Percentiles rank a stretch among this genome's conserved stretches.
Conservation (phyloP, 31 red algal species). For the Odonthalia washingtoniensis region DNA sequence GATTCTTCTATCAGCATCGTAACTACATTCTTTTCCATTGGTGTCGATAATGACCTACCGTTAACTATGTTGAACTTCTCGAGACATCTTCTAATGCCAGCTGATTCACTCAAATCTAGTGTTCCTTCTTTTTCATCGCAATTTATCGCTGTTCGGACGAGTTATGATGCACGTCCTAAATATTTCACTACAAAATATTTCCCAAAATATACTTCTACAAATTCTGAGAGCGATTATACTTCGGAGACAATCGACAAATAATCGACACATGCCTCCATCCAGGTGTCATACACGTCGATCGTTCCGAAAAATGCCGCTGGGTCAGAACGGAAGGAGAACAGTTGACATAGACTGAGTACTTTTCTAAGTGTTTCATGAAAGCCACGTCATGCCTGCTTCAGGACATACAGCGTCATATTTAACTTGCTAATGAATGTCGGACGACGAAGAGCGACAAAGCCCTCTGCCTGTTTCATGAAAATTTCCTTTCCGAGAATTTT, state of each 20-base stretch:
- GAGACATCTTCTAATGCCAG: not conserved
- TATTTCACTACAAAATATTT: slow-evolving; percentile 29
- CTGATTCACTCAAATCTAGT: slow-evolving; percentile 2
- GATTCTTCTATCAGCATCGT: not conserved
- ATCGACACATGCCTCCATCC: slow-evolving; percentile 44
- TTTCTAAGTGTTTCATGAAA: not conserved
- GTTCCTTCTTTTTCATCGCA: not conserved
- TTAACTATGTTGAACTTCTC: slow-evolving; percentile 6
- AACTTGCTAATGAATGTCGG: slow-evolving; percentile 1
- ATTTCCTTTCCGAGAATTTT: slow-evolving; percentile 41
- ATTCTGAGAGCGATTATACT: not conserved
- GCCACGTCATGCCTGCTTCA: slow-evolving; percentile 54
- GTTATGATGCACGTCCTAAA: not conserved
- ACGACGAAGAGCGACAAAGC: slow-evolving; percentile 6
- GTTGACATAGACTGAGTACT: slow-evolving; percentile 10
- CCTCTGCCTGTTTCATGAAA: slow-evolving; percentile 42
- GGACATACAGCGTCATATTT: slow-evolving; percentile 18
- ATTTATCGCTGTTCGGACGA: slow-evolving; percentile 22
- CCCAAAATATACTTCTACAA: not conserved
- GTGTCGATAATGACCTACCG: slow-evolving; percentile 19
- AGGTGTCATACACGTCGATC: not conserved
- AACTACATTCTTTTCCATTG: slow-evolving; percentile 19
- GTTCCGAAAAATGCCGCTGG: slow-evolving; percentile 37
- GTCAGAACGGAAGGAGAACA: slow-evolving; percentile 19
- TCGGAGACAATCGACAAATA: slow-evolving; percentile 5